Conservation (phyloP, 2,329 filamentous ascomycete genomes). For the Botrytis sinoallii region DNA sequence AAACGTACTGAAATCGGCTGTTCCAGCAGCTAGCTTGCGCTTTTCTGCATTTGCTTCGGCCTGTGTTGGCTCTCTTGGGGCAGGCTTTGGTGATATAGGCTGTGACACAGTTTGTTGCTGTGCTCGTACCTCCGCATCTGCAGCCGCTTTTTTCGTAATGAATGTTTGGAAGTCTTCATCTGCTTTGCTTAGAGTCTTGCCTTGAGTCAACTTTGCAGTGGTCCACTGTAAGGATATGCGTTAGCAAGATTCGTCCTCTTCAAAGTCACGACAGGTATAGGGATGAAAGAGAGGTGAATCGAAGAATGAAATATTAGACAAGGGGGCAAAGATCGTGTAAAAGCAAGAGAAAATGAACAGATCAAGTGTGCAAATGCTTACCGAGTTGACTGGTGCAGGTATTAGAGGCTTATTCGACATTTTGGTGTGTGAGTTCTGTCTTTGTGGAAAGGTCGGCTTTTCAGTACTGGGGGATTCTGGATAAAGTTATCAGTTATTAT, state of each 20-base stretch:
- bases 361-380: background rate
- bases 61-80: background rate
- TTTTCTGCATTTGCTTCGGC: background rate
- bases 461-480: background rate
- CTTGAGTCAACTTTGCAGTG: background rate
- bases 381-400: slow-evolving; percentile 2
- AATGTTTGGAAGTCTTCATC: slow-evolving; percentile 19
- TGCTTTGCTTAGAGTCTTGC: slow-evolving; percentile 13
- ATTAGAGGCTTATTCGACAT: slow-evolving; percentile 17
- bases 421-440: background rate
- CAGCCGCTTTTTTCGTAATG: background rate
- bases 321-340: background rate
- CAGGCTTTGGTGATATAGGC: slow-evolving; percentile 2
- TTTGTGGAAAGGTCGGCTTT: background rate
- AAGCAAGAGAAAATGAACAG: background rate
- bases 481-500: background rate
- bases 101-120: background rate
- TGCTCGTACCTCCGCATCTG: background rate
- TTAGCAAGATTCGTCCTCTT: background rate
- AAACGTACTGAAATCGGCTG: background rate
- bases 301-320: background rate
- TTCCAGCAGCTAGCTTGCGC: slow-evolving; percentile 4
- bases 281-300: background rate
- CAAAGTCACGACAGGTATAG: background rate
- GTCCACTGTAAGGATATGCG: background rate